These are phyloP conservation scores for Vitis hybrid DNA, from an alignment of 177 flowering plant species.

Conservation along the genomic window DNA sequence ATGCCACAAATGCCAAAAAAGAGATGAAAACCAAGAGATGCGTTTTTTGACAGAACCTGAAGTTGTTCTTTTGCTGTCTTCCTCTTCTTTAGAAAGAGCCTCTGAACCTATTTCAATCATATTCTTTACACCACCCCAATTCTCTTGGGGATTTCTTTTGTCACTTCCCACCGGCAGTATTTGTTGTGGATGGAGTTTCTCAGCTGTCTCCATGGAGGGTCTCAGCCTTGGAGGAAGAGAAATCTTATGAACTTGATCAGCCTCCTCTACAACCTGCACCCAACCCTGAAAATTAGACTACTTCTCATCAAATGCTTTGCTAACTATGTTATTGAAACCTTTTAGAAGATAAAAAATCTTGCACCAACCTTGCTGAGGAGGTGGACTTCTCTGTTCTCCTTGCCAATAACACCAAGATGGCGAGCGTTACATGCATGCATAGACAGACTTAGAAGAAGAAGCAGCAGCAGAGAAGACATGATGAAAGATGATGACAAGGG, in stretches of 20 bases:
- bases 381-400: constrained; percentile 4
- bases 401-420: constrained; percentile 12
- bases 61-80: background rate
- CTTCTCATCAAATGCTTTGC: background rate
- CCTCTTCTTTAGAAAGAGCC: constrained; percentile 6
- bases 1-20: background rate
- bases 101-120: constrained; percentile 10
- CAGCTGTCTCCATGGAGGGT: background rate
- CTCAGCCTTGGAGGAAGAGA: constrained; percentile 5
- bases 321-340: background rate
- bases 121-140: constrained; percentile 14
- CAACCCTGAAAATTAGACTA: background rate
- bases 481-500: background rate
- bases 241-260: background rate
- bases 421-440: constrained; percentile 53
- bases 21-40: background rate
- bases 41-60: constrained; percentile 6
- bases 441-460: constrained; percentile 28
- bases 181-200: background rate
- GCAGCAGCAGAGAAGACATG: constrained; percentile 26
- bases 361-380: constrained; percentile 27
- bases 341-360: background rate
- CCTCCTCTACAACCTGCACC: constrained; percentile 23
- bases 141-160: background rate
- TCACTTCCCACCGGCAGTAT: background rate